Evolutionary conservation across 345 rosid genomes (phyloP).

Genomic region (Corchorus capsularis): DNA sequence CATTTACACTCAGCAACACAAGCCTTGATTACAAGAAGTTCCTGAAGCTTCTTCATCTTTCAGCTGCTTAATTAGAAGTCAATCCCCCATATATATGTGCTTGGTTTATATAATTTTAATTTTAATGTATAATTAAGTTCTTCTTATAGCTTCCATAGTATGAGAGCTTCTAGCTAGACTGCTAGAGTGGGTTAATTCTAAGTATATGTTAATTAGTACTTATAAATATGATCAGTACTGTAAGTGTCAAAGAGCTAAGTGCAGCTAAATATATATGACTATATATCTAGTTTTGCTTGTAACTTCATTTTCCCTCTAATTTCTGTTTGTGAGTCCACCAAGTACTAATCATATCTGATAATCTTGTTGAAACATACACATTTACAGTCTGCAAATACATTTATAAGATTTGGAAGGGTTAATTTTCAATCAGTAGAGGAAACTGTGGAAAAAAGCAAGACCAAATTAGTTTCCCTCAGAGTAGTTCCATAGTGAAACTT

Average conservation of each 20-base stretch:
- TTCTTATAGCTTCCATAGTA: background rate
- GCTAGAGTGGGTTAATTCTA: background rate
- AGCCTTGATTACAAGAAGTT: conserved; percentile 40
- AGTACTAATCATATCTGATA: background rate
- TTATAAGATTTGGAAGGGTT: background rate
- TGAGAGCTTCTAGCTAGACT: no score
- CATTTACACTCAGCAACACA: conserved; percentile 78
- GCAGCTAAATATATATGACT: background rate
- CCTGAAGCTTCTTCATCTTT: conserved; percentile 8
- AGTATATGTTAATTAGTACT: conserved; percentile 1
- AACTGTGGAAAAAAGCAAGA: background rate
- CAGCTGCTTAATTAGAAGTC: background rate
- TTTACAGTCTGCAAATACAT: no score
- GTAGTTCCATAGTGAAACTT: background rate
- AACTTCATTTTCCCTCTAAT: background rate
- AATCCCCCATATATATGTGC: background rate
- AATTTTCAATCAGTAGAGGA: background rate
- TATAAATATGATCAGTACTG: conserved; percentile 10
- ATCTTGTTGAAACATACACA: background rate
- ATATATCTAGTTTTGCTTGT: background rate
- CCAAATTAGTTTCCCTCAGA: background rate
- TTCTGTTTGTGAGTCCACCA: background rate
- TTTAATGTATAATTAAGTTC: background rate
- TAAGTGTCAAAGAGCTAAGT: conserved; percentile 18
- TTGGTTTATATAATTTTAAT: background rate